These are phyloP conservation scores for Leccinum broughii DNA, from an alignment of 768 basidiomycete genomes.

Conservation along the genomic window DNA sequence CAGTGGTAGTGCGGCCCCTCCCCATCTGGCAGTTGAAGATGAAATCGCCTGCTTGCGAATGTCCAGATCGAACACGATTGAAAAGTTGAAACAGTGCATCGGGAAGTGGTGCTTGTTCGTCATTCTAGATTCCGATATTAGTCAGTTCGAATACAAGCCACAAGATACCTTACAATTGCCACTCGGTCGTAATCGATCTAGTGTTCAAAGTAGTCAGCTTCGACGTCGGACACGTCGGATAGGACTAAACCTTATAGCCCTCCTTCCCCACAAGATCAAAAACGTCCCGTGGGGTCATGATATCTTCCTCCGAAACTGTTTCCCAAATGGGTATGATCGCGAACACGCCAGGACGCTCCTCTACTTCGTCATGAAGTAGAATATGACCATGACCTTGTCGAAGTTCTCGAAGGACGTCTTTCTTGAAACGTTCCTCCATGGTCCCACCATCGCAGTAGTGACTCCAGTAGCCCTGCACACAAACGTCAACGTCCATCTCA, in stretches of 20 bases:
- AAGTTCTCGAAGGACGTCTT: conserved; percentile 85
- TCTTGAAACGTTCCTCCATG: conserved; percentile 88
- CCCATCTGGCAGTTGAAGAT: conserved; percentile 99
- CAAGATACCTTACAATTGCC: conserved; percentile 65
- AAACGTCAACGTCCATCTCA: neutral
- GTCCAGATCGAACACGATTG: conserved; percentile 61
- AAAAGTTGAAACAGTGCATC: conserved; percentile 79
- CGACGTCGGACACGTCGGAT: neutral
- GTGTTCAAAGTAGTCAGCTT: conserved; percentile 5
- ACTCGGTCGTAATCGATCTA: conserved; percentile 88
- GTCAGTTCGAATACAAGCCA: neutral
- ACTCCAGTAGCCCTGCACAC: conserved; percentile 83
- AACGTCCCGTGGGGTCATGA: conserved; percentile 85
- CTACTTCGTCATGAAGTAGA: conserved; percentile 92
- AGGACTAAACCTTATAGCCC: conserved; percentile 57
- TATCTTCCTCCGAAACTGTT: conserved; percentile 73
- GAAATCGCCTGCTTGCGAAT: conserved; percentile 69
- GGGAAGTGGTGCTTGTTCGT: conserved; percentile 95
- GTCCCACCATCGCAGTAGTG: conserved; percentile 81
- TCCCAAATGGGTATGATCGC: conserved; percentile 96
- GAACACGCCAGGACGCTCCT: conserved; percentile 88
- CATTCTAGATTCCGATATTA: conserved; percentile 61
- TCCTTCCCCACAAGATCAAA: conserved; percentile 73
- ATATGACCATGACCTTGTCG: conserved; percentile 68
- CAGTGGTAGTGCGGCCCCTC: conserved; percentile 88